phyloP scores from a whole-genome alignment of 306 rosid species.

The Albizia julibrissin region DNA sequence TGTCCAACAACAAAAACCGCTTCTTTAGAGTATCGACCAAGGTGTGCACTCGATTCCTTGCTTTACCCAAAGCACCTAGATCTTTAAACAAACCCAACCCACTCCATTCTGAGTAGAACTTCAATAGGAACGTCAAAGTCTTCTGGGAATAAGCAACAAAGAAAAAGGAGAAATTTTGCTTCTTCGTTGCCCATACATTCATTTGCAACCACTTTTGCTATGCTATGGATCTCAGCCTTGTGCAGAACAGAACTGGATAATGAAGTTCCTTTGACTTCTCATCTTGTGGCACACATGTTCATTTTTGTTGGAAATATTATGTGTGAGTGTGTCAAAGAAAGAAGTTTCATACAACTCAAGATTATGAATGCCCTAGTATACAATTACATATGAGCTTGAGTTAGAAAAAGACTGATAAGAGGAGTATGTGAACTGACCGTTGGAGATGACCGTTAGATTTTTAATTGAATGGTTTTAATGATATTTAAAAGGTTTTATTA shows the following conservation, averaged over 20 bases:
- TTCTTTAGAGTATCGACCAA: slow-evolving; percentile 25
- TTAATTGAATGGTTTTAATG: too few species aligned
- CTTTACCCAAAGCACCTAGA: not conserved
- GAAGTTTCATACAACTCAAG: too few species aligned
- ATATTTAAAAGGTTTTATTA: too few species aligned
- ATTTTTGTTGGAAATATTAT: too few species aligned
- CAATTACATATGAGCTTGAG: too few species aligned
- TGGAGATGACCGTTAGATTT: too few species aligned
- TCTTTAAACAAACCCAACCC: slow-evolving; percentile 23
- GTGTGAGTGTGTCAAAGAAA: too few species aligned
- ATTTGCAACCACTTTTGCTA: slow-evolving; percentile 28
- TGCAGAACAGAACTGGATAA: not conserved
- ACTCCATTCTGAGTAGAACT: slow-evolving; percentile 9
- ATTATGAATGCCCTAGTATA: too few species aligned
- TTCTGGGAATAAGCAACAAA: slow-evolving; percentile 37
- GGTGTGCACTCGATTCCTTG: slow-evolving; percentile 25
- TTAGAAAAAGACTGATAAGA: too few species aligned
- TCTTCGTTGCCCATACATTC: slow-evolving; percentile 38
- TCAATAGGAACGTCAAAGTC: slow-evolving; percentile 26
- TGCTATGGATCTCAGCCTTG: not conserved
- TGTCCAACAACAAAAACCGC: slow-evolving; percentile 30
- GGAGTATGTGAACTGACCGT: too few species aligned
- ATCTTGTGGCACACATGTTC: slow-evolving; percentile 7
- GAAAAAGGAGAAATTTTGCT: slow-evolving; percentile 19
- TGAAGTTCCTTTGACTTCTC: slow-evolving; percentile 19